Conservation (phyloP, 192 early-diverging fungal genomes). For the Coemansia sp. region DNA sequence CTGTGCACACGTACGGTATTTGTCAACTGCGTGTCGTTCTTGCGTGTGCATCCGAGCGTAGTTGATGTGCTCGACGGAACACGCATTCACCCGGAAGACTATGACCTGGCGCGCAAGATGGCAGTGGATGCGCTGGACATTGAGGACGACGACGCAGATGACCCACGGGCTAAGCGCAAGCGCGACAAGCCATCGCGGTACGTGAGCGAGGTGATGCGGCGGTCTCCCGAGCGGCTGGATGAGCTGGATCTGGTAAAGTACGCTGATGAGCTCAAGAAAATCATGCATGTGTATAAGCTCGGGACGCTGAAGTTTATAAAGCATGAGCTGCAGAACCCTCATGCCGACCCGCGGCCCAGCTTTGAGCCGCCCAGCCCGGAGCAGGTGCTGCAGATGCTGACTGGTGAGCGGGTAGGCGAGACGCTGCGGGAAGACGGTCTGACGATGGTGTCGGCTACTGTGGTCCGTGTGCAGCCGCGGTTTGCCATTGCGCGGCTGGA, state of each 20-base stretch:
- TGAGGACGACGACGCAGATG: slow-evolving; percentile 73
- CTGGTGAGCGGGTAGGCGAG: slow-evolving; percentile 70
- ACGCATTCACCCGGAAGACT: slow-evolving; percentile 93
- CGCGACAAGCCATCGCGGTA: slow-evolving; percentile 63
- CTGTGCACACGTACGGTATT: slow-evolving; percentile 74
- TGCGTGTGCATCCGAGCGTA: slow-evolving; percentile 71
- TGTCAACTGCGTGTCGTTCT: slow-evolving; percentile 90
- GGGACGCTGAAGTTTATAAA: slow-evolving; percentile 83
- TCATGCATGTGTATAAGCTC: slow-evolving; percentile 74
- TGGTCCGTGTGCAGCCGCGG: slow-evolving; percentile 70
- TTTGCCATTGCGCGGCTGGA: slow-evolving; percentile 73
- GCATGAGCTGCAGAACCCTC: slow-evolving; percentile 81
- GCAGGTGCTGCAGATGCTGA: slow-evolving; percentile 79
- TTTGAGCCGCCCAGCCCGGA: slow-evolving; percentile 59
- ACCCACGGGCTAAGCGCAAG: slow-evolving; percentile 44
- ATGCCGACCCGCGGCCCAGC: slow-evolving; percentile 65
- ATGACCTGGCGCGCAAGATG: slow-evolving; percentile 94
- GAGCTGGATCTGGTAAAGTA: slow-evolving; percentile 88
- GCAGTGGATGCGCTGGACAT: slow-evolving; percentile 91
- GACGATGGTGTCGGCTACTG: slow-evolving; percentile 64
- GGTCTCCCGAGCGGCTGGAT: slow-evolving; percentile 74
- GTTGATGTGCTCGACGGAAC: slow-evolving; percentile 90
- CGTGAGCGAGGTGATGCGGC: slow-evolving; percentile 75
- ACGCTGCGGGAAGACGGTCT: slow-evolving; percentile 63
- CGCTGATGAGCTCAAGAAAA: slow-evolving; percentile 75